Conservation (phyloP, 768 basidiomycete species). For the Suillus subluteus region DNA sequence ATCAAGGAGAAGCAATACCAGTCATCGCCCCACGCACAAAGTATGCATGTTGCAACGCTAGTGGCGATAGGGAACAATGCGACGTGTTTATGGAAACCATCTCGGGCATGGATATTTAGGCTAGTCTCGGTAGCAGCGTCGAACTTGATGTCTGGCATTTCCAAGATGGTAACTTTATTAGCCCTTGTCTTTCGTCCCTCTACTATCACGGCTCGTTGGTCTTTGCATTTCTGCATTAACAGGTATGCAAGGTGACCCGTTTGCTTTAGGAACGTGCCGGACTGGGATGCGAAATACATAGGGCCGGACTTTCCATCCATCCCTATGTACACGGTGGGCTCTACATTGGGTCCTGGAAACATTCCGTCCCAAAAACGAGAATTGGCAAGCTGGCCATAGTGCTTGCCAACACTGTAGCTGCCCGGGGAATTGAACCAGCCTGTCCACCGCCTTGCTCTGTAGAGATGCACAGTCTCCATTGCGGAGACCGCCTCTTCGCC, state of each 20-base stretch:
- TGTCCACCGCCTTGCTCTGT: slow-evolving; percentile 33
- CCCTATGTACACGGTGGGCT: slow-evolving; percentile 30
- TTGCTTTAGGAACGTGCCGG: slow-evolving; percentile 33
- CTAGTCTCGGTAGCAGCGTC: slow-evolving; percentile 9
- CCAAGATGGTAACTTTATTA: slow-evolving; percentile 26
- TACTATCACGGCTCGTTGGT: background rate
- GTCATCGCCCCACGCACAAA: slow-evolving; percentile 29
- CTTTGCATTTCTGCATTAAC: slow-evolving; percentile 24
- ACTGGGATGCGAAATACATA: slow-evolving; percentile 27
- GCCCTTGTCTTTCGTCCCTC: slow-evolving; percentile 25
- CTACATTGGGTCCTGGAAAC: slow-evolving; percentile 33
- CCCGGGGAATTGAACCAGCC: slow-evolving; percentile 44
- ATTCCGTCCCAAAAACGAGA: slow-evolving; percentile 35
- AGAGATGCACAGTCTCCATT: slow-evolving; percentile 40
- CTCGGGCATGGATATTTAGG: slow-evolving; percentile 7
- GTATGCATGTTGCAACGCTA: slow-evolving; percentile 26
- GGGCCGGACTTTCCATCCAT: slow-evolving; percentile 34
- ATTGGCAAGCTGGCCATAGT: slow-evolving; percentile 33
- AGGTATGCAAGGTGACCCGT: slow-evolving; percentile 37
- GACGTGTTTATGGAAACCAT: slow-evolving; percentile 10
- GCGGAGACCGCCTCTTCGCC: slow-evolving; percentile 43
- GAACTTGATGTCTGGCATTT: slow-evolving; percentile 16
- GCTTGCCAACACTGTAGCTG: slow-evolving; percentile 38
- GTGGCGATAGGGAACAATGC: slow-evolving; percentile 29
- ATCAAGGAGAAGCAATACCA: slow-evolving; percentile 37